Evolutionary conservation across 257 asterid genomes (phyloP), one percentile per base, ranked within the genome.

Genomic region (Prunella vulgaris): DNA sequence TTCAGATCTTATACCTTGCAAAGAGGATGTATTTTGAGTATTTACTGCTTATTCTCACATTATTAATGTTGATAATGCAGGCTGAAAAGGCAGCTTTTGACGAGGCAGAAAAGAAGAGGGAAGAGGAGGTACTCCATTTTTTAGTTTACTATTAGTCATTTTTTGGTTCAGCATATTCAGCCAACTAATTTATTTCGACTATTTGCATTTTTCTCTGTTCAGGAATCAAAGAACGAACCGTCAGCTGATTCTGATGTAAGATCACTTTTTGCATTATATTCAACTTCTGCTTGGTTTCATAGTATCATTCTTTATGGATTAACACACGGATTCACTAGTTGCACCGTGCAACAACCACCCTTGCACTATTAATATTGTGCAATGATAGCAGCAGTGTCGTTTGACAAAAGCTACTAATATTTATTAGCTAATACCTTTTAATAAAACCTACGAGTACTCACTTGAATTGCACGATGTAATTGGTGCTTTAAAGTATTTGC

Each of bases 31-130:
- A n/a, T n/a, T n/a, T n/a, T 10, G 0, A 8, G 10, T 38, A 13
- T 32, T 3, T 9, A 18, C 62, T 42, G 60, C 22, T 51, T 37
- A 14, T 37, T 70, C 68, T 44, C 53, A 8, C n/a, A n/a, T n/a
- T n/a, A n/a, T n/a, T n/a, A n/a, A n/a, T 15, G 46, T 32, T 74
- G 64, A 54, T 25, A 70, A 48, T 81, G 66, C 87, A 91, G 99
- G 97, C 86, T 51, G 99, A 94, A 78, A 94, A 89, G 81, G 89
- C 93, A 74, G 95, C 96, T 63, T 94, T 91, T 59, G 97, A 94
- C 0, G 97, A 94, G 84, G 98, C 80, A 1, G 97, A 94, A 64
- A 93, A 93, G 88, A 87, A 89, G 90, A 89, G 56, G 65, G 97
- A 89, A 69, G 97, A 85, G 54, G 97, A 90, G 96, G 98, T 89